phyloP scores from a whole-genome alignment of 805 yeast species.

The Wickerhamomyces mucosus region DNA sequence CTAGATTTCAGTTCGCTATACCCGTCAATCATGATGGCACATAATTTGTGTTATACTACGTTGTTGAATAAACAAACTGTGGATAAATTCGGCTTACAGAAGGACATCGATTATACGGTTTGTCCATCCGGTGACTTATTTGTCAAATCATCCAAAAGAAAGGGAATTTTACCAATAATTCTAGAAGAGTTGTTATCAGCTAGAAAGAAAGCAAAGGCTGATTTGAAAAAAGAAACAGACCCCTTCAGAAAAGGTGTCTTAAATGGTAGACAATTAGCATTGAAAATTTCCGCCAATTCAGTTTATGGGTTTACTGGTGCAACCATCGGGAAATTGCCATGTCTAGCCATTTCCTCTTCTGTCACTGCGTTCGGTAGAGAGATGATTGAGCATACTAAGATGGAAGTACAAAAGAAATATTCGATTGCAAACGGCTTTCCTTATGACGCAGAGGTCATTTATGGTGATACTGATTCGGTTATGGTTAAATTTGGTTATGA shows the following conservation, averaged over 20 bases:
- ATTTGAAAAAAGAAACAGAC: constrained; percentile 85
- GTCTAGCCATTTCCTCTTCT: constrained; percentile 91
- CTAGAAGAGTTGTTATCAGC: constrained; percentile 82
- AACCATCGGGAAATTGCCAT: constrained; percentile 93
- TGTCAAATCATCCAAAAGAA: constrained; percentile 56
- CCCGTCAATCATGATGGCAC: constrained; percentile 99
- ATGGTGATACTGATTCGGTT: constrained; percentile 99
- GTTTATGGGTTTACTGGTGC: constrained; percentile 99
- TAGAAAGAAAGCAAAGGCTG: constrained; percentile 87
- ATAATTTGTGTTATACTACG: constrained; percentile 92
- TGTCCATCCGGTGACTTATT: constrained; percentile 93
- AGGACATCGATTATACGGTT: constrained; percentile 68
- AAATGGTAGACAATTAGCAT: constrained; percentile 94
- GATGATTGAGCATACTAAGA: constrained; percentile 90
- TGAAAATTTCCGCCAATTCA: constrained; percentile 94
- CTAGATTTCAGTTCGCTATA: constrained; percentile 95
- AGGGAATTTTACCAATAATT: constrained; percentile 89
- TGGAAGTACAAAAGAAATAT: constrained; percentile 74
- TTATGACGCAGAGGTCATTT: constrained; percentile 84
- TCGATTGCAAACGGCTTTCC: constrained; percentile 72
- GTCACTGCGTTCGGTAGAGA: constrained; percentile 93
- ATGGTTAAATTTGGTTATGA: constrained; percentile 93
- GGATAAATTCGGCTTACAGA: constrained; percentile 48
- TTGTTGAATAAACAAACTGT: constrained; percentile 62
- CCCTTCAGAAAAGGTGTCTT: constrained; percentile 90